A percentile compares a stretch with the other conserved stretches of the same genome.
phyloP scores from a whole-genome alignment of 1,284 basidiomycete genomes.

The Coniferiporia sulphurascens region DNA sequence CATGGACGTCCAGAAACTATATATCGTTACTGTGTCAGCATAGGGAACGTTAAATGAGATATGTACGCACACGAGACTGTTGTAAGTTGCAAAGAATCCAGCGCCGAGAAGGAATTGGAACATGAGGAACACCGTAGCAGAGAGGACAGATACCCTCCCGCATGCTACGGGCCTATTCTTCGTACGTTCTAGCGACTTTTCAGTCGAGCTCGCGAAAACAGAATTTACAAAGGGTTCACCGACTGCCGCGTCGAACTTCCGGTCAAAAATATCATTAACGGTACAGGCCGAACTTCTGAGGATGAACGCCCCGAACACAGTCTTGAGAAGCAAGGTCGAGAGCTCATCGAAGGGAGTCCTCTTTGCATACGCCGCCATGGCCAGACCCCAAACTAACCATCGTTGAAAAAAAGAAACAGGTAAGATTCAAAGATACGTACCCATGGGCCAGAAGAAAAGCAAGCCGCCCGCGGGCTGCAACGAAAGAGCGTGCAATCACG shows the following conservation, averaged over 20 bases:
- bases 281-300: conserved; percentile 16
- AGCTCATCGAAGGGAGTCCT: neutral
- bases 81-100: conserved; percentile 24
- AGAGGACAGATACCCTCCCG: conserved; percentile 36
- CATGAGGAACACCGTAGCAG: conserved; percentile 38
- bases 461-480: conserved; percentile 8
- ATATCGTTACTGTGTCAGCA: neutral
- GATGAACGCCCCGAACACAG: conserved; percentile 10
- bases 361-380: conserved; percentile 8
- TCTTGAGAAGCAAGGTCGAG: conserved; percentile 2
- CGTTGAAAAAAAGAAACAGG: neutral
- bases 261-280: conserved; percentile 22
- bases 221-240: conserved; percentile 7
- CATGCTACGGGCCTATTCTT: conserved; percentile 44
- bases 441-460: conserved; percentile 14
- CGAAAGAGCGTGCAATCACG: neutral
- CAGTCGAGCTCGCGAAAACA: neutral
- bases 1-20: conserved; percentile 38
- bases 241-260: conserved; percentile 21
- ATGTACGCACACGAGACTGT: conserved; percentile 22
- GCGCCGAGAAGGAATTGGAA: conserved; percentile 35
- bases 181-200: conserved; percentile 37
- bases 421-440: neutral
- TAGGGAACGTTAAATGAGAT: conserved; percentile 9
- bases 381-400: conserved; percentile 7